phyloP scores from a whole-genome alignment of 768 basidiomycete species.

The Lyophyllum atratum region DNA sequence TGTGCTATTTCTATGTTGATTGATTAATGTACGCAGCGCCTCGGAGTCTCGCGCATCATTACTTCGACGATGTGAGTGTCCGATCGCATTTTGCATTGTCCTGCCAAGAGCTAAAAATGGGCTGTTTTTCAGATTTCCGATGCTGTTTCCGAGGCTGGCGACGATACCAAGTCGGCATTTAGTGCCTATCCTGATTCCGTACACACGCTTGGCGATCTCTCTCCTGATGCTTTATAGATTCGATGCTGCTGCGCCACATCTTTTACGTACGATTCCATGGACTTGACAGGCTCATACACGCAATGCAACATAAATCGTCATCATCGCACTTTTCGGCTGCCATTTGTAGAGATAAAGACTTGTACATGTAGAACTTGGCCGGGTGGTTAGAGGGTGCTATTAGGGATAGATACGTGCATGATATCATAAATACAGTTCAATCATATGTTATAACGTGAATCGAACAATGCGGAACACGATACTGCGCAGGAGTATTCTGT shows the following conservation, averaged over 20 bases:
- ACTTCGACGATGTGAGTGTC: constrained; percentile 87
- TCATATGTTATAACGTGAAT: no score
- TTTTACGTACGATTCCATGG: background rate
- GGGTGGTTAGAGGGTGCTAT: background rate
- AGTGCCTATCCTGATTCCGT: constrained; percentile 50
- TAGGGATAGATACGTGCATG: background rate
- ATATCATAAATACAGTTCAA: no score
- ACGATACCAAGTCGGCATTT: constrained; percentile 62
- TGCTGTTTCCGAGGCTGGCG: constrained; percentile 70
- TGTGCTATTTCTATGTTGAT: background rate
- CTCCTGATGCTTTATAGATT: constrained; percentile 67
- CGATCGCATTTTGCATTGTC: constrained; percentile 1
- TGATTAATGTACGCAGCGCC: constrained; percentile 57
- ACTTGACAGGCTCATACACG: background rate
- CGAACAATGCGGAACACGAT: no score
- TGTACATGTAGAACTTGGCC: background rate
- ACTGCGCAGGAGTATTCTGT: no score
- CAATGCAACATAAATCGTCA: background rate
- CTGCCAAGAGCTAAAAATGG: background rate
- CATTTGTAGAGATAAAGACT: background rate
- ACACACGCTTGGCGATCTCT: constrained; percentile 66
- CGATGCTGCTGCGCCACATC: background rate
- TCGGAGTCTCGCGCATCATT: constrained; percentile 83
- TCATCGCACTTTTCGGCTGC: background rate
- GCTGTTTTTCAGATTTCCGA: constrained; percentile 63